Evolutionary conservation across 495 filamentous ascomycete genomes (phyloP), one percentile per base, ranked within the genome.

Genomic region (Neurospora africana): DNA sequence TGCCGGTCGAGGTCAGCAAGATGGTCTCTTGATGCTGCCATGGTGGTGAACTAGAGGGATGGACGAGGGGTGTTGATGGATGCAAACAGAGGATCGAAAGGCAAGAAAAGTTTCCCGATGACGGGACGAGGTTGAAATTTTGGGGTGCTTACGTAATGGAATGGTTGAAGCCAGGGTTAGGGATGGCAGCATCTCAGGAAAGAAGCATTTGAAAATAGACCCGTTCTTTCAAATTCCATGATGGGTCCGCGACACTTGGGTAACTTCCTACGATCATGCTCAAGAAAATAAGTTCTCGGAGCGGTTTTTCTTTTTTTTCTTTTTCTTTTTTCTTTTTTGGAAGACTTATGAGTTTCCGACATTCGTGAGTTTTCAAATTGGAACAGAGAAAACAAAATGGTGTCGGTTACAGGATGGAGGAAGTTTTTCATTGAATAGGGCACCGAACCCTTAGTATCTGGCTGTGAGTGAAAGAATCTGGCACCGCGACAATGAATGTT

Each of bases 1-100:
- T 92, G 93, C 70, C 87, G 87, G 76, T 97, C 93, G 15, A 97
- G 85, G 72, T 86, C 82, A 37, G 83, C 73, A 40, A 86, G 81
- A 68, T 83, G 85, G 65, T 87, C 84, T 70, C 81, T 83, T 36
- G 78, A 69, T 72, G 77, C 47, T 43, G 71, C 71, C 80, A 82
- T 82, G 67, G 41, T 70, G 70, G 44, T 38, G 0, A 36, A 27
- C 13, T 39, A 69, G 39, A 44, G 43, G 35, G 11, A 0, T 39
- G 33, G 40, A n/a, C 6, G 27, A 37, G 7, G 53, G 53, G 23
- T 17, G 53, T 8, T 19, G 27, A 61, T 61, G 53, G 27, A 65
- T 9, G 27, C 27, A 61, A 61, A 33, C 23, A 8, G 15, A 58
- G 13, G 7, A 61, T 61, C 19, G 27, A 33, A 61, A 15, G 53